Conservation (phyloP, 176 grass and related monocot genomes). For the Eragrostis nindensis region DNA sequence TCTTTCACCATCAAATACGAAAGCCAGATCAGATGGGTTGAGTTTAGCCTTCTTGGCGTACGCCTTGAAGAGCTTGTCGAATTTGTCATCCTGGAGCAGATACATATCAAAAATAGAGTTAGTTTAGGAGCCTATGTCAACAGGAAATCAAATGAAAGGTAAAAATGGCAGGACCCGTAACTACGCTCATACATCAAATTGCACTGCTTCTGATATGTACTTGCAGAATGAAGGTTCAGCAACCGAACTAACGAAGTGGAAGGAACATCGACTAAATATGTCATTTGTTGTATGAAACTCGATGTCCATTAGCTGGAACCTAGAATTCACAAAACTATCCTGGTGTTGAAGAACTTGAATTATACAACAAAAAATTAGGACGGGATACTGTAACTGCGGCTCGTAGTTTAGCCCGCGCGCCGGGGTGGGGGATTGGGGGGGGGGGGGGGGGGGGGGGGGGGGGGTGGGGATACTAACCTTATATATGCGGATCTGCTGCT, state of each 20-base stretch:
- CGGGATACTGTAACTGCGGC: background rate
- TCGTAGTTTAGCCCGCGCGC: too few species aligned
- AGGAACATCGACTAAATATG: background rate
- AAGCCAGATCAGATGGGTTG: conserved; percentile 51
- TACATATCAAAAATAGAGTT: conserved; percentile 18
- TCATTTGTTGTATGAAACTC: background rate
- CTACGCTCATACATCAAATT: background rate
- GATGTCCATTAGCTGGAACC: conserved; percentile 1
- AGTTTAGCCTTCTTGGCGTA: conserved; percentile 73
- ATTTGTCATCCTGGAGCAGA: conserved; percentile 75
- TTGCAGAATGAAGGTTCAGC: background rate
- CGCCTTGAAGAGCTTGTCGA: conserved; percentile 74
- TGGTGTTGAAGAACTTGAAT: background rate
- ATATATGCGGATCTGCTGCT: conserved; percentile 68
- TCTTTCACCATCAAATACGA: conserved; percentile 86
- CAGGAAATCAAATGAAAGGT: background rate
- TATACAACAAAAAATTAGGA: background rate
- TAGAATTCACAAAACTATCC: background rate
- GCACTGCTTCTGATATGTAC: background rate
- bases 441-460: too few species aligned
- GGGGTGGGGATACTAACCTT: conserved; percentile 67
- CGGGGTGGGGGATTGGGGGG: too few species aligned
- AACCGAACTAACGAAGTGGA: conserved; percentile 25
- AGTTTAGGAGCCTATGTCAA: background rate
- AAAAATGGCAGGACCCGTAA: conserved; percentile 13